Evolutionary conservation across 495 filamentous ascomycete genomes (phyloP), one percentile per base, ranked within the genome.

Genomic region (Xylaria sp.): DNA sequence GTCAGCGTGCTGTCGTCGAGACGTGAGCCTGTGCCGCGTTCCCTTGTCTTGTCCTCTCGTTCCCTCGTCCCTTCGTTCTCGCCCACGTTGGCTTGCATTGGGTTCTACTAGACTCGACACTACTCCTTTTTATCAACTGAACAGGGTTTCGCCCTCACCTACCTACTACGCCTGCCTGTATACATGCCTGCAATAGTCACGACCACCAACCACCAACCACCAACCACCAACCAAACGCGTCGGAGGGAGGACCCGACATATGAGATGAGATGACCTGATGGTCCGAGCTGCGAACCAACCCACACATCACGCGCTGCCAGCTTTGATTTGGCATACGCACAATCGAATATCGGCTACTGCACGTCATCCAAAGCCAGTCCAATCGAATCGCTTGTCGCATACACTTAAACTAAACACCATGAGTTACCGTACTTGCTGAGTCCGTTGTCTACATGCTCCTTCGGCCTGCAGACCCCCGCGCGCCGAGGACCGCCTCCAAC

Each of bases 21-120:
- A 59, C 57, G 31, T 37, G 57, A 59, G 33, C 31, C 57, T 24
- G 19, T 37, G 33, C 57, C 57, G 57, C 57, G 57, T 40, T 50
- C 43, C 17, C 15, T 12, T 4, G 2, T 19, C 43, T 11, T 12
- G 43, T 3, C 12, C 53, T n/a, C 19, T 15, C 12, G 26, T 0
- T 29, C 26, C 53, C 26, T 31, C 53, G 26, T 37, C 21, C 57
- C 31, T 17, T 37, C 17, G 33, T 21, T 37, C 29, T 33, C 57
- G 6, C 29, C 19, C 53, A 14, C 48, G n/a, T 26, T 12, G 8
- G 31, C 7, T 19, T 7, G 31, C 19, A 17, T 58, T 58, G 14
- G 19, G 31, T 35, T 35, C 8, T 14, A 29, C 29, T 29, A 14
- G 5, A 35, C 29, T 58, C 31, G 12, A 15, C 29, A 14, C 29